Base-by-base conservation (phyloP, 495 filamentous ascomycete species). In the Margaritispora aquatica region DNA sequence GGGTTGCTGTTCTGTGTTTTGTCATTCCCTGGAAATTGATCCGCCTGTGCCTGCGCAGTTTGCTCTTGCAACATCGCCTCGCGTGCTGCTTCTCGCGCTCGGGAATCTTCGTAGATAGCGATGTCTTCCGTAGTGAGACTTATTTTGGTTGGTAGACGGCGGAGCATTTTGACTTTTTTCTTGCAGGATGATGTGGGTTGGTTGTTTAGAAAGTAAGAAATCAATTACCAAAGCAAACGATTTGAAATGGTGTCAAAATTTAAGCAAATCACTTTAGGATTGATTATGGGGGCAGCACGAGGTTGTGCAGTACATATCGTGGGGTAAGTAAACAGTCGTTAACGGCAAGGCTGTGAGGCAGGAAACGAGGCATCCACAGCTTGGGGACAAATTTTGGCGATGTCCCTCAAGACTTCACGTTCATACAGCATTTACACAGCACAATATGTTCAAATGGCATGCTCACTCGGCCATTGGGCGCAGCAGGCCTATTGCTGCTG, bases 111-210 rank as follows among this genome's bases (percentile, higher is more conserved):
- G 71, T 90, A 92, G 46, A 82, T 77, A 24, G 84, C 79, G 38
- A 94, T 71, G 68, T 95, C 90, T 71, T 93, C 89, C 10, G 84
- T 75, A 0, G 89, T 93, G 36, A 95, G 77, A 54, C 82, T 79
- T 61, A 95, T 88, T 26, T 84, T 78, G 4, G 90, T 95, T 1
- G 89, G 86, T 50, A 87, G 85, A 34, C 89, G 85, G 66, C 90
- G 89, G 58, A 95, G 85, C 90, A 95, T 95, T 22, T 44, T 44
- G 38, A 17, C 4, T 44, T 2, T 44, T 44, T 44, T n/a, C n/a
- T n/a, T n/a, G n/a, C n/a, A n/a, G n/a, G n/a, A n/a, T n/a, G n/a
- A n/a, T n/a, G n/a, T n/a, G n/a, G n/a, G n/a, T n/a, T n/a, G n/a
- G n/a, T n/a, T n/a, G n/a, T n/a, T n/a, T n/a, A n/a, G n/a, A n/a